Base-by-base conservation (phyloP, 331 rosid genomes). In the Malus hybrid region DNA sequence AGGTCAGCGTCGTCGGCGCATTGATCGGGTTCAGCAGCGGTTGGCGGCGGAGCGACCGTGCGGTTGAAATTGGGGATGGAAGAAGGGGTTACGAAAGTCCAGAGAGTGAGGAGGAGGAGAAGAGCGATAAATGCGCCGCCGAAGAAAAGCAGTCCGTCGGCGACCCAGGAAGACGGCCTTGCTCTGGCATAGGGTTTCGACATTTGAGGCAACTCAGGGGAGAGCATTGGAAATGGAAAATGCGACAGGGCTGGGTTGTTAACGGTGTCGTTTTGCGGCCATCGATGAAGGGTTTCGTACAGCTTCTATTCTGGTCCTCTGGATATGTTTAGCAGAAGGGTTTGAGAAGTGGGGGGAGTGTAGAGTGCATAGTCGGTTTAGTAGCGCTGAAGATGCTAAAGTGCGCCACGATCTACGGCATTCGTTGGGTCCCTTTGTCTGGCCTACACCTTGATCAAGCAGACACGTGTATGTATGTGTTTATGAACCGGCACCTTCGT, bases 121-220 rank as follows among this genome's bases (percentile, higher is more conserved):
- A 94, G 85, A 13, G 95, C 92, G 5, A 89, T 60, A n/a, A 94
- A 72, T 44, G 90, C 93, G 13, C 97, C 98, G 18, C 75, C 87
- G 67, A 91, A 76, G 83, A 90, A 91, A 82, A 92, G 85, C 12
- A 84, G 76, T 2, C 83, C 80, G 15, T 91, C 93, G 71, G 95
- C 76, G 71, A 87, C 65, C 34, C 66, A 87, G 6, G 77, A 0
- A 0, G 91, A 85, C 72, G 87, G 74, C 73, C 83, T 93, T 80
- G 32, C 52, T 10, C 86, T 79, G 14, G 65, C 33, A 52, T 34
- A 12, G 42, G 80, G 67, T 65, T 87, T 92, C 3, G 89, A 83
- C 98, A 91, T 89, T 57, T 85, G 77, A 70, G 83, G 60, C 39
- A 18, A 65, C 18, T 86, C 89, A 4, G 90, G 69, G 5, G 89